Evolutionary conservation across 2,329 filamentous ascomycete genomes (phyloP).

Genomic region (Apiospora sp.): DNA sequence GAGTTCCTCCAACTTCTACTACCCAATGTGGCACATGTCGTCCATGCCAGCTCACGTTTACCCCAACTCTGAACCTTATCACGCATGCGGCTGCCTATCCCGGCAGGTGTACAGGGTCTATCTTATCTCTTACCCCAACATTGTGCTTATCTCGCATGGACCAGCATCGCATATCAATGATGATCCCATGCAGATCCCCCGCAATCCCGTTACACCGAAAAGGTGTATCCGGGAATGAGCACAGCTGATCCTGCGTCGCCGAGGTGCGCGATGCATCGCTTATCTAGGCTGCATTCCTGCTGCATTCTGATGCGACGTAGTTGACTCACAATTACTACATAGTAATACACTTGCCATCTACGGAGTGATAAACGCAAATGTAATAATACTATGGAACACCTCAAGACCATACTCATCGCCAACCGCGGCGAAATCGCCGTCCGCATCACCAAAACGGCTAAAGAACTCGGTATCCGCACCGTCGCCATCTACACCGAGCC

Average conservation of each 20-base stretch:
- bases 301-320: neutral
- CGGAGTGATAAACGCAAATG: neutral
- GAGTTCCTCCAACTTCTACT: neutral
- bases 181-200: neutral
- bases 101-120: neutral
- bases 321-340: neutral
- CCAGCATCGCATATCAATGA: neutral
- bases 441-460: conserved; percentile 26
- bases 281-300: neutral
- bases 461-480: conserved; percentile 2
- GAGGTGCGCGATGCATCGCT: neutral
- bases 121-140: neutral
- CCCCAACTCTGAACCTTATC: neutral
- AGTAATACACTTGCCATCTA: no score
- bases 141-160: neutral
- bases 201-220: conserved; percentile 1
- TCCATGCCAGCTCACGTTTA: neutral
- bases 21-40: neutral
- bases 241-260: neutral
- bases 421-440: conserved; percentile 35
- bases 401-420: conserved; percentile 27
- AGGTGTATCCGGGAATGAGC: no score
- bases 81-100: neutral
- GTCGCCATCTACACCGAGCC: conserved; percentile 29
- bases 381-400: conserved; percentile 3